Evolutionary conservation across 2,329 filamentous ascomycete species (phyloP).

Genomic region (Neopestalotiopsis sp.): DNA sequence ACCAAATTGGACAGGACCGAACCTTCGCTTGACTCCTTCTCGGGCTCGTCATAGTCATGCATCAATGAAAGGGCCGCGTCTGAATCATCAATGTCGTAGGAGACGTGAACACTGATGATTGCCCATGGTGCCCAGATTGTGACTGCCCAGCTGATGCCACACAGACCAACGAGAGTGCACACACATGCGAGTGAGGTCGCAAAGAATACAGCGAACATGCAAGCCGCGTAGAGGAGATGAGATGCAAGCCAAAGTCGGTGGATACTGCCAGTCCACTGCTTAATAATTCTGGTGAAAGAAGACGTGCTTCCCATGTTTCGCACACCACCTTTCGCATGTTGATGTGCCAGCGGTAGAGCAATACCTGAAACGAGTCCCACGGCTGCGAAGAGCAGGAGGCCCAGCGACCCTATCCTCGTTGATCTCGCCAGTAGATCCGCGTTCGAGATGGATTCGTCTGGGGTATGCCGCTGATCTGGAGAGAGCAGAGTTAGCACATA

Average conservation of each 20-base stretch:
- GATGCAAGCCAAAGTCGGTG: not conserved
- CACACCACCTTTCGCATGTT: not conserved
- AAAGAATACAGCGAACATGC: slow-evolving; percentile 2
- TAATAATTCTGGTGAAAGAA: not conserved
- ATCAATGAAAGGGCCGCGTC: not conserved
- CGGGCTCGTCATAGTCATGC: not conserved
- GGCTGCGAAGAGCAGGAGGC: not conserved
- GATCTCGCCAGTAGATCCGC: not conserved
- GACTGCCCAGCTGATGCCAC: slow-evolving; percentile 15
- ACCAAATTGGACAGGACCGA: not conserved
- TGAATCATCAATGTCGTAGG: not conserved
- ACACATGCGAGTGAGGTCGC: not conserved
- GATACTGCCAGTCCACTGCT: not conserved
- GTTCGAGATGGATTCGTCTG: not conserved
- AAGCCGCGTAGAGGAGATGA: not conserved
- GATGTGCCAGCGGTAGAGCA: not conserved
- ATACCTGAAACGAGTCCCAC: not conserved
- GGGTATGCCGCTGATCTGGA: not conserved
- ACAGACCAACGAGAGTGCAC: not conserved
- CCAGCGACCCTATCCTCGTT: not conserved
- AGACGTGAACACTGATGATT: not conserved
- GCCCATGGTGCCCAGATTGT: slow-evolving; percentile 8
- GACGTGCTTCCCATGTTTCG: not conserved
- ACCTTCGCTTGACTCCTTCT: no score
- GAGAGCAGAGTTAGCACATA: not conserved